Evolutionary conservation across 345 rosid genomes (phyloP).

Genomic region (Eucalyptus sideroxylon): DNA sequence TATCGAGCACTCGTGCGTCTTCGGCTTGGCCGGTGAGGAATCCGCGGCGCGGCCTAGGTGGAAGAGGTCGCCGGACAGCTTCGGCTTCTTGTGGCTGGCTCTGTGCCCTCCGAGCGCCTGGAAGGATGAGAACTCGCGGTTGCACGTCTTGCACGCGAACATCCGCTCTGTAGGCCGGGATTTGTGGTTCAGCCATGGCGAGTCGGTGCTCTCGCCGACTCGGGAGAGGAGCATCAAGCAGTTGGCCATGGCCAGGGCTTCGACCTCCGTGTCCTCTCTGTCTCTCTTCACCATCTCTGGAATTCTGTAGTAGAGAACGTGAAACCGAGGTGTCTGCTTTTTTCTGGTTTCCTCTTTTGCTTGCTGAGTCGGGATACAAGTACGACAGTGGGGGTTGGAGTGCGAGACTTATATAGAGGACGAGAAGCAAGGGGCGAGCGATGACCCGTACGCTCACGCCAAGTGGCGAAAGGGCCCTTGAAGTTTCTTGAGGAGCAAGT

Average conservation of each 20-base stretch:
- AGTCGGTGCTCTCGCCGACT: conserved; percentile 17
- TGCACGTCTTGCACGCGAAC: conserved; percentile 81
- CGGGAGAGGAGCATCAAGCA: conserved; percentile 64
- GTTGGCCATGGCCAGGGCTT: conserved; percentile 26
- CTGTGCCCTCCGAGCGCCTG: conserved; percentile 95
- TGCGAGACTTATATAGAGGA: background rate
- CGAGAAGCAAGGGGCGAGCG: background rate
- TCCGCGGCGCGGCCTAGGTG: background rate
- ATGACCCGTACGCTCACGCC: background rate
- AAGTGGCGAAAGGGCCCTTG: background rate
- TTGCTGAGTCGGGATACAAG: background rate
- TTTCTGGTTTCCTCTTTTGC: background rate
- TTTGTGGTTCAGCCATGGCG: background rate
- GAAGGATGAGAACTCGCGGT: conserved; percentile 59
- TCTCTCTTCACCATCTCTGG: conserved; percentile 28
- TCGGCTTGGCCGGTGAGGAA: conserved; percentile 35
- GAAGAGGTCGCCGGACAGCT: conserved; percentile 1
- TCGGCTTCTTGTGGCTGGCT: conserved; percentile 76
- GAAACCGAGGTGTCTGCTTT: background rate
- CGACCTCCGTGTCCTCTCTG: conserved; percentile 14
- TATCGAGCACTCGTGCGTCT: conserved; percentile 75
- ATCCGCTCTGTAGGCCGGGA: conserved; percentile 10
- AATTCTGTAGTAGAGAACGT: background rate
- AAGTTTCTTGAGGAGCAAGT: background rate
- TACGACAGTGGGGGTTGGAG: background rate